Evolutionary conservation across 768 basidiomycete genomes (phyloP).

Genomic region (Suillus sp.): DNA sequence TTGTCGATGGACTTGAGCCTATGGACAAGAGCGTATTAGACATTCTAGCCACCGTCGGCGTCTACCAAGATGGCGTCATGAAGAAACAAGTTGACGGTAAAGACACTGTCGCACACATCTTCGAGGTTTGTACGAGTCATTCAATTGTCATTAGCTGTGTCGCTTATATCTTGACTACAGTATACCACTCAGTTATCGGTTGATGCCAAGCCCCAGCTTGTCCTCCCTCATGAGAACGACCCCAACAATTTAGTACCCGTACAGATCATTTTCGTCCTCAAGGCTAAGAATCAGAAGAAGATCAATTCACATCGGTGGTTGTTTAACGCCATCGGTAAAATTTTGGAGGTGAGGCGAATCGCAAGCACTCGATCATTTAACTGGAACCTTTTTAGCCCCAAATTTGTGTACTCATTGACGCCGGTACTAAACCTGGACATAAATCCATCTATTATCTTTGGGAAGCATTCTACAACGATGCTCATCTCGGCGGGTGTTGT

Average conservation of each 20-base stretch:
- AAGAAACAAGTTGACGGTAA: constrained; percentile 90
- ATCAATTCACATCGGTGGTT: constrained; percentile 96
- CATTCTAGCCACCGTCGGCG: constrained; percentile 84
- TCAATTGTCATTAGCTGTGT: not conserved
- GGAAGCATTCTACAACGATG: constrained; percentile 86
- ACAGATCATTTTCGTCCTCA: constrained; percentile 87
- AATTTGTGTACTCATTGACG: constrained; percentile 89
- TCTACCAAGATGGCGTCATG: constrained; percentile 95
- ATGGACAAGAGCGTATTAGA: constrained; percentile 97
- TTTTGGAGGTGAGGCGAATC: constrained; percentile 58
- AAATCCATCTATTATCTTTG: constrained; percentile 95
- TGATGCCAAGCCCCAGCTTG: constrained; percentile 85
- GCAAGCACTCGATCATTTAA: constrained; percentile 1
- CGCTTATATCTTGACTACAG: constrained; percentile 40
- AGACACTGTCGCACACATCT: constrained; percentile 91
- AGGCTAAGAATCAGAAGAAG: constrained; percentile 95
- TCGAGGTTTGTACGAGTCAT: constrained; percentile 61
- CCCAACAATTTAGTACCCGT: constrained; percentile 93
- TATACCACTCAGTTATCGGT: constrained; percentile 97
- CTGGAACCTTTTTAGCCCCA: constrained; percentile 61
- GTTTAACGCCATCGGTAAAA: constrained; percentile 89
- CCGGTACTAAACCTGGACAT: constrained; percentile 95
- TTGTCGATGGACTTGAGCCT: constrained; percentile 89
- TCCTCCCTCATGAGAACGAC: constrained; percentile 87
- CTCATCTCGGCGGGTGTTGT: constrained; percentile 83